Percentiles rank a stretch among this genome's conserved stretches.
Conservation (phyloP, 2,329 filamentous ascomycete genomes). For the Phialophora chinensis region DNA sequence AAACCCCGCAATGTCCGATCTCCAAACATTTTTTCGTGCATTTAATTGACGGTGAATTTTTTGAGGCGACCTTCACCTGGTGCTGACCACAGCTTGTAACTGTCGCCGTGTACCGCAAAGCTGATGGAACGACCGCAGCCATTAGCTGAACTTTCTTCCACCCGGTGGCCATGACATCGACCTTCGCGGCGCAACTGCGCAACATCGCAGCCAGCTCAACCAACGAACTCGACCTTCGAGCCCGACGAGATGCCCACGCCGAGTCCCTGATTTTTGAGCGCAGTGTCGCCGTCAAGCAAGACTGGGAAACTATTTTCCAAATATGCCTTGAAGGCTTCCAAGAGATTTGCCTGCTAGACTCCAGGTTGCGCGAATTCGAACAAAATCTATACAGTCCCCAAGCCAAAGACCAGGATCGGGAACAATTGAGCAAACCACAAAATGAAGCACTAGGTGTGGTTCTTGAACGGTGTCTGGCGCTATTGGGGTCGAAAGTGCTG, state of each 20-base stretch:
- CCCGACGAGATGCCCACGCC: conserved; percentile 87
- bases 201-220: conserved; percentile 89
- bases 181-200: conserved; percentile 91
- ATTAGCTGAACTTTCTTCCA: background rate
- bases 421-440: conserved; percentile 78
- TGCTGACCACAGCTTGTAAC: background rate
- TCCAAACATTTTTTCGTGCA: conserved; percentile 25
- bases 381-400: conserved; percentile 89
- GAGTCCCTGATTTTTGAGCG: conserved; percentile 95
- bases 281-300: conserved; percentile 82
- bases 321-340: conserved; percentile 89
- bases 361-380: conserved; percentile 75
- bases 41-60: conserved; percentile 12
- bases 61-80: background rate
- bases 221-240: conserved; percentile 87
- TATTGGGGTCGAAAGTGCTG: conserved; percentile 76
- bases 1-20: conserved; percentile 23
- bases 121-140: conserved; percentile 4
- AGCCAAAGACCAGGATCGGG: conserved; percentile 86
- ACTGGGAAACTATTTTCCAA: conserved; percentile 84
- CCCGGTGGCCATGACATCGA: conserved; percentile 69
- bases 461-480: conserved; percentile 80
- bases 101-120: background rate
- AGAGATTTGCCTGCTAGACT: conserved; percentile 86
- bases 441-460: conserved; percentile 80